Conservation (phyloP, 2,329 filamentous ascomycete species). For the Colletotrichum lupini region DNA sequence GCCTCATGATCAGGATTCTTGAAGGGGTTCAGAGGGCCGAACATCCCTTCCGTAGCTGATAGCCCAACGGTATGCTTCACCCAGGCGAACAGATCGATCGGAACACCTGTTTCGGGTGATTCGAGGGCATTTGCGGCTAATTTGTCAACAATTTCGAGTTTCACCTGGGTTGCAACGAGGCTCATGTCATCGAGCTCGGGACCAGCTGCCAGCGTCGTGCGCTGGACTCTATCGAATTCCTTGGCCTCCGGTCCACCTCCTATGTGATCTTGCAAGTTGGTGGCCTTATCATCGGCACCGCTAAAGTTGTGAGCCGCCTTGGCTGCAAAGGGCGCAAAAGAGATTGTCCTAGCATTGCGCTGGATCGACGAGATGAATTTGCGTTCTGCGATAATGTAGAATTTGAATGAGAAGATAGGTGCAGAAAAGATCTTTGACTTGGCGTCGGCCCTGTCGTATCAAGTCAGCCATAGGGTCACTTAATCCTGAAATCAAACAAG, state of each 20-base stretch:
- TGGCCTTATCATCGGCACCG: background rate
- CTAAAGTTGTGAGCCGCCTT: background rate
- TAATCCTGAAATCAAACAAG: rapidly evolving
- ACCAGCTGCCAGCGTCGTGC: constrained; percentile 2
- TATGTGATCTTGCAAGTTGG: background rate
- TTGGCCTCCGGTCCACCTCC: background rate
- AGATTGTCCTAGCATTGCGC: constrained; percentile 16
- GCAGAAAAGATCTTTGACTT: background rate
- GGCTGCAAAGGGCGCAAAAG: constrained; percentile 12
- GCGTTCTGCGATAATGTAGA: constrained; percentile 12
- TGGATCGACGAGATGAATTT: background rate
- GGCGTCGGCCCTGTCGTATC: background rate
- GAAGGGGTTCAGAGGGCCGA: constrained; percentile 28
- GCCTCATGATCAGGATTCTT: constrained; percentile 18
- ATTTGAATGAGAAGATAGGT: constrained; percentile 8
- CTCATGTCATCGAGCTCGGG: constrained; percentile 3
- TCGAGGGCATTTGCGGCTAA: background rate
- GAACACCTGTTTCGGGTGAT: background rate
- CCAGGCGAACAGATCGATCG: constrained; percentile 15
- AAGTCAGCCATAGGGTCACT: background rate
- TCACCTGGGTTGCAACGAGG: background rate
- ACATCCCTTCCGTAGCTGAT: constrained; percentile 16
- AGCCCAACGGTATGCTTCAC: constrained; percentile 1
- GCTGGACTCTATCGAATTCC: constrained; percentile 5
- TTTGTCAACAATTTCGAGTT: background rate